Base-by-base conservation (phyloP, 2,329 filamentous ascomycete genomes). In the Stromatinia cepivora region DNA sequence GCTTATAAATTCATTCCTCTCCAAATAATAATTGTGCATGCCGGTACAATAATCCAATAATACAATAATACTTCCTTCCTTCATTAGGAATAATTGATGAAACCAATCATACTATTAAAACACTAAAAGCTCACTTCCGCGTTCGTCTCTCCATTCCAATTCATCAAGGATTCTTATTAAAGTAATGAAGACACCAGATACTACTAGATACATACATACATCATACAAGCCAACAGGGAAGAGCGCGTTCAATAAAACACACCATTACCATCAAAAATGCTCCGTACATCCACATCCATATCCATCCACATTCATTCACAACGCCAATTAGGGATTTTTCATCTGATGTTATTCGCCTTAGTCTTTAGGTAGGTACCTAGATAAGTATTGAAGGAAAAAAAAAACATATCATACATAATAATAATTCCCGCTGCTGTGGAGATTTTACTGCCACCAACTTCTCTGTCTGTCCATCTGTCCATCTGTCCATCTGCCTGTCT, bases 211-310 rank as follows among this genome's bases (percentile, higher is more conserved):
- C 20, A 8, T 48, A 4, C 17, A 48, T n/a, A 50, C 20, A 7
- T 48, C 22, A 48, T 48, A 48, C 39, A 50, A 50, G 56, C 56
- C 56, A 45, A 42, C 56, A 59, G 36, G 56, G 56, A 45, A 59
- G 39, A 25, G 48, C 56, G 56, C 56, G 56, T 59, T 28, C 39
- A 42, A 42, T 42, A 42, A 42, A 42, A 42, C 36, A 5, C 25
- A 54, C 52, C 28, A 28, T 20, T 20, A 31, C 17, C 28, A 54
- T 31, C 28, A 54, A 22, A 34, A 31, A 31, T 20, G 28, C 34
- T 34, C 53, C 53, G 53, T 22, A 39, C 34, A 25, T 58, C 54
- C 54, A 57, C 39, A 42, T 42, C 39, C 39, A 34, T n/a, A 11
- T 57, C 46, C 54, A 39, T 57, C 52, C 31, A 57, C 31, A 57